phyloP scores from a whole-genome alignment of 2,329 filamentous ascomycete genomes.

The Arthrobotrys sinensis region DNA sequence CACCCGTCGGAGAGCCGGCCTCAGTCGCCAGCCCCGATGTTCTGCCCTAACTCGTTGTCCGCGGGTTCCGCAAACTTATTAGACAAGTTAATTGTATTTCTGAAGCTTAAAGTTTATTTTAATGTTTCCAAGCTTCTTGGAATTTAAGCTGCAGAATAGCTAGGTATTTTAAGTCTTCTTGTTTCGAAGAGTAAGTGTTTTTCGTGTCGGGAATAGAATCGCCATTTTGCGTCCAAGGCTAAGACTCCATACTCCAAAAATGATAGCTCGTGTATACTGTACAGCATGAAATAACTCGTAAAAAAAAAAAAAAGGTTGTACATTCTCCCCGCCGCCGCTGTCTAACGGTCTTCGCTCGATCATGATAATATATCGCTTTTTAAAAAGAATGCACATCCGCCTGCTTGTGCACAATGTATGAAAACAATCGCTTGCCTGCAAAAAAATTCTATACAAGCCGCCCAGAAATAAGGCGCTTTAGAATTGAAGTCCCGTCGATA shows the following conservation, averaged over 20 bases:
- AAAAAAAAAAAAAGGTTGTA: constrained; percentile 1
- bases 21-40: neutral
- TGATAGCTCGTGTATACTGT: constrained; percentile 10
- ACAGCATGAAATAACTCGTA: neutral
- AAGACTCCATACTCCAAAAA: constrained; percentile 9
- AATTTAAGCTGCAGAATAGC: too few relatives aligned
- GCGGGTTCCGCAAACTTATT: constrained; percentile 10
- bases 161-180: neutral
- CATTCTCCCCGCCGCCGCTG: neutral
- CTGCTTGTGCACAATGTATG: neutral
- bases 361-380: neutral
- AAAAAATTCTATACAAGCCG: neutral
- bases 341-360: neutral
- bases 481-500: too few relatives aligned
- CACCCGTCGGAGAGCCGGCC: neutral
- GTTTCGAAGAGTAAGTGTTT: neutral
- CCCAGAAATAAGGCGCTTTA: neutral
- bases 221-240: neutral
- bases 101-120: constrained; percentile 7
- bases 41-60: constrained; percentile 8
- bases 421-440: neutral
- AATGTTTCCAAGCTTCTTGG: neutral
- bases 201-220: neutral
- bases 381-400: constrained; percentile 2
- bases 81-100: neutral